These are phyloP conservation scores for Tubosaeta sp. DNA, from an alignment of 768 basidiomycete genomes.

Conservation along the genomic window DNA sequence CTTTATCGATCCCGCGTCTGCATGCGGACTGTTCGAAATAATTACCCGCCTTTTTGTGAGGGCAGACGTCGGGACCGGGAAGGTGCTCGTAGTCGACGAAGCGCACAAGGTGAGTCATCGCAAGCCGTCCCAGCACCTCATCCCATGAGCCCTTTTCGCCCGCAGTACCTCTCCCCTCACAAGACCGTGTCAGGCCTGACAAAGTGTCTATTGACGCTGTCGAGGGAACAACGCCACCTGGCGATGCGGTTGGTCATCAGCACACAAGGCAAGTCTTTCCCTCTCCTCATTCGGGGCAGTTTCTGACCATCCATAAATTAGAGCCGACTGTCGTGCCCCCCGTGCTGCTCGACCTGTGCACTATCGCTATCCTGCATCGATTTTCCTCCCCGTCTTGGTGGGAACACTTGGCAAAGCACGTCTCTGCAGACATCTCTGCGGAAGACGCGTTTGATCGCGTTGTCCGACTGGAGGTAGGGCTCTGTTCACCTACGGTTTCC, in stretches of 20 bases:
- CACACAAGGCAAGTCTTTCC: slow-evolving; percentile 53
- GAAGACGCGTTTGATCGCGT: slow-evolving; percentile 63
- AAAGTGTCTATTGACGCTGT: slow-evolving; percentile 51
- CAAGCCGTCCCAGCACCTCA: background rate
- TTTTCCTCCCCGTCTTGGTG: slow-evolving; percentile 79
- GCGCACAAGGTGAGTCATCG: slow-evolving; percentile 58
- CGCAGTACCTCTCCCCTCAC: slow-evolving; percentile 54
- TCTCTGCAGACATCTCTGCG: slow-evolving; percentile 56
- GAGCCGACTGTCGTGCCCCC: slow-evolving; percentile 73
- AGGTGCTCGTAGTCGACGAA: slow-evolving; percentile 69
- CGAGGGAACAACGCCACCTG: slow-evolving; percentile 67
- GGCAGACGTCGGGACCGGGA: slow-evolving; percentile 55
- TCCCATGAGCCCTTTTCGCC: background rate
- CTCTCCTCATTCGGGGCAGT: background rate
- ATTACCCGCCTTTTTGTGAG: slow-evolving; percentile 61
- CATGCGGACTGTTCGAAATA: slow-evolving; percentile 70
- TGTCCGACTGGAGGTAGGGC: slow-evolving; percentile 55
- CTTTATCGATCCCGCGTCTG: slow-evolving; percentile 62
- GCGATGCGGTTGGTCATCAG: slow-evolving; percentile 71
- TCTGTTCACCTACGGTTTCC: background rate
- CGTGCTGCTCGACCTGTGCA: slow-evolving; percentile 62
- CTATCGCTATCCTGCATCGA: slow-evolving; percentile 60
- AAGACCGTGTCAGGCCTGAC: slow-evolving; percentile 50
- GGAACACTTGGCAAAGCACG: slow-evolving; percentile 63
- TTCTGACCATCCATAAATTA: slow-evolving; percentile 20